Conservation (phyloP, 805 yeast species). For the Zygosaccharomyces gambellarensis region DNA sequence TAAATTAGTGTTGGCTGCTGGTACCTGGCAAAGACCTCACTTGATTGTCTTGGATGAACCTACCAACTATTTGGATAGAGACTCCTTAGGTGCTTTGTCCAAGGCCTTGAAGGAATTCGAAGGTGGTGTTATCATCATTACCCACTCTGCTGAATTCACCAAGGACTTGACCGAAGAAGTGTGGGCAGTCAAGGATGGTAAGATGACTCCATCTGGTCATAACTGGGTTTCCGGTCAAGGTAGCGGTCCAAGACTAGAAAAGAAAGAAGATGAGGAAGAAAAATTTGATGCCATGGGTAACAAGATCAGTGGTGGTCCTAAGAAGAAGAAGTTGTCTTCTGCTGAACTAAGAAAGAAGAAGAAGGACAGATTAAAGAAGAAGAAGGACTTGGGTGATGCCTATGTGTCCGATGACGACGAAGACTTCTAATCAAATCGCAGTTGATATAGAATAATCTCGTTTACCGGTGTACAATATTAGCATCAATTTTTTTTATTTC, state of each 20-base stretch:
- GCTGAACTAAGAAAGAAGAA: slow-evolving; percentile 99
- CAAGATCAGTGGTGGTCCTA: slow-evolving; percentile 95
- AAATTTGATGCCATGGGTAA: slow-evolving; percentile 99
- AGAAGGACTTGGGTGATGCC: slow-evolving; percentile 99
- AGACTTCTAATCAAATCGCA: slow-evolving; percentile 48
- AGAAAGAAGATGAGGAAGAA: slow-evolving; percentile 95
- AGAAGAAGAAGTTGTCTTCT: slow-evolving; percentile 96
- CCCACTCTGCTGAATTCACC: slow-evolving; percentile 99
- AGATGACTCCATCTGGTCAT: slow-evolving; percentile 99
- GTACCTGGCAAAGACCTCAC: slow-evolving; percentile 99
- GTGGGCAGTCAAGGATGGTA: slow-evolving; percentile 99
- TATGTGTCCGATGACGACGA: slow-evolving; percentile 93
- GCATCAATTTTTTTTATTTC: slow-evolving; percentile 7
- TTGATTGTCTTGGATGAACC: slow-evolving; percentile 99
- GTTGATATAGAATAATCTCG: slow-evolving; percentile 5
- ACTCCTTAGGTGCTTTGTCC: slow-evolving; percentile 98
- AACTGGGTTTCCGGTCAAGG: slow-evolving; percentile 99
- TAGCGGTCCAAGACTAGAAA: slow-evolving; percentile 98
- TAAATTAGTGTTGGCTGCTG: slow-evolving; percentile 98
- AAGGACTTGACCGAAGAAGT: slow-evolving; percentile 99
- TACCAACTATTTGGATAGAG: slow-evolving; percentile 98
- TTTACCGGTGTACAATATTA: slow-evolving; percentile 10
- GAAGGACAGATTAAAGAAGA: slow-evolving; percentile 99
- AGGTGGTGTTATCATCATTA: slow-evolving; percentile 99
- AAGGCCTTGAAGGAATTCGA: slow-evolving; percentile 98